Base-by-base conservation (phyloP, 1,139 yeast genomes). In the Yamadazyma atmosphaerica region DNA sequence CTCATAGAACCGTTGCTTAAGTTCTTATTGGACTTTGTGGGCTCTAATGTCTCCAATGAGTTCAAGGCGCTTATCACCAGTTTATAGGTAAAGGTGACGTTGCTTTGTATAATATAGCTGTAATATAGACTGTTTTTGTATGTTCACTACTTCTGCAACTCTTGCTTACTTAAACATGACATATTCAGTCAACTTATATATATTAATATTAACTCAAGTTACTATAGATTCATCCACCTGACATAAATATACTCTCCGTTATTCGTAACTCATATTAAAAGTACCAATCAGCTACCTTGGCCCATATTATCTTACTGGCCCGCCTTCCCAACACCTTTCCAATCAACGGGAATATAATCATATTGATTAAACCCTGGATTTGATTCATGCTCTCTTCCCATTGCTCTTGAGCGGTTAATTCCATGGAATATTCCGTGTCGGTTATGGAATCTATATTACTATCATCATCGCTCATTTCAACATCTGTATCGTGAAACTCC, bases 341-440 rank as follows among this genome's bases (percentile, higher is more conserved):
- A 4, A 83, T 54, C 44, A 85, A 60, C 0, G 95, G 95, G 37
- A 85, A 66, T 33, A 86, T 52, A 12, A 86, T 78, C 43, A 79
- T 63, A 37, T 76, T 73, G 15, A 83, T 59, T 32, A 86, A 65
- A 10, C 72, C 74, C 32, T 74, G 74, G 35, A 86, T 56, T 54
- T 85, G 92, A 32, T 67, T 64, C 42, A 86, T 52, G 35, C 86
- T 82, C 52, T 83, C 90, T 39, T 86, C 92, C 94, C 94, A 86
- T 51, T 86, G 89, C 46, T 77, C 74, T 55, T 85, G 89, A 1
- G 88, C 86, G 3, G 59, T 44, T 32, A 61, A 44, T 17, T 48
- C 55, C 27, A 51, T 54, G 30, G 42, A 39, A 25, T 17, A 29
- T n/a, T 40, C 44, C 18, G 36, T 24, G 12, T 28, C 31, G 12